Evolutionary conservation across 768 basidiomycete species (phyloP).

Genomic region (Boletus fagicola): DNA sequence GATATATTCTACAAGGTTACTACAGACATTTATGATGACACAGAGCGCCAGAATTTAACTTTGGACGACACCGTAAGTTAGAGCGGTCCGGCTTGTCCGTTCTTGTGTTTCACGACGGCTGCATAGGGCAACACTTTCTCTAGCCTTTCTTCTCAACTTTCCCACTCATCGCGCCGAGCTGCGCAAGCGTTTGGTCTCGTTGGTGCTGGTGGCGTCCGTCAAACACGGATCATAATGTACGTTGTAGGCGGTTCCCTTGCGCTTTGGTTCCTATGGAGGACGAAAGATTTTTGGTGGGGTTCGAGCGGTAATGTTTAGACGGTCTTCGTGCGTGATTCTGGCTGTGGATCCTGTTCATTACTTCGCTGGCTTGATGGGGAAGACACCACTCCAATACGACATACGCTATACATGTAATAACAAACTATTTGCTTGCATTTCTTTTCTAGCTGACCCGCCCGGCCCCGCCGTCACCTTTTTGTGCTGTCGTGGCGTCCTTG

Average conservation of each 20-base stretch:
- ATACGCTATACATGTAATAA: conserved; percentile 8
- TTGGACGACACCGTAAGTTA: conserved; percentile 70
- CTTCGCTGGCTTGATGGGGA: neutral
- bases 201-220: conserved; percentile 61
- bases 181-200: conserved; percentile 69
- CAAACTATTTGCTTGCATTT: neutral
- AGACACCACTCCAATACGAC: neutral
- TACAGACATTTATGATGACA: conserved; percentile 81
- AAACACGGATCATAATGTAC: conserved; percentile 64
- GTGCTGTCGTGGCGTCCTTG: neutral
- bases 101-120: neutral
- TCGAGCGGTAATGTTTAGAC: conserved; percentile 19
- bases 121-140: conserved; percentile 63
- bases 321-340: conserved; percentile 16
- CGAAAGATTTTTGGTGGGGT: conserved; percentile 48
- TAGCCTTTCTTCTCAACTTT: conserved; percentile 58
- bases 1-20: conserved; percentile 55
- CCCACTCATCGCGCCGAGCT: conserved; percentile 67
- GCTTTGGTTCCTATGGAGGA: conserved; percentile 55
- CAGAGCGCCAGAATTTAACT: conserved; percentile 76
- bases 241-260: conserved; percentile 53
- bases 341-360: neutral
- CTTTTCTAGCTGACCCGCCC: neutral
- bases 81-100: neutral
- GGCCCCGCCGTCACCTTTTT: neutral